Evolutionary conservation across 2,329 filamentous ascomycete genomes (phyloP).

Genomic region (Cryphonectria nitschkei): DNA sequence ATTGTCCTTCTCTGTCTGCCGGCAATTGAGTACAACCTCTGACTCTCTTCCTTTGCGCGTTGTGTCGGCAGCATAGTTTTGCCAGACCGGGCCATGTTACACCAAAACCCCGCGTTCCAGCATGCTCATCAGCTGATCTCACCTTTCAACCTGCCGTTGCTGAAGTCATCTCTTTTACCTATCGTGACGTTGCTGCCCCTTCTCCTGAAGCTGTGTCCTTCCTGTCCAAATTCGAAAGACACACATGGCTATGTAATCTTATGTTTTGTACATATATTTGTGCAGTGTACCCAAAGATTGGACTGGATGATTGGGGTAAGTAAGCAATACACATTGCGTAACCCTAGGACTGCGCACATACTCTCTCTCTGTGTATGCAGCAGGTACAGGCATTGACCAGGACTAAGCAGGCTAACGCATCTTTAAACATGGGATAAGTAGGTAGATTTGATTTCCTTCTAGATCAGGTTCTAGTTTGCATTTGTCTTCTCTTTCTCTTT

Average conservation of each 20-base stretch:
- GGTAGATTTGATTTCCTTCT: not conserved
- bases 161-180: too few relatives aligned
- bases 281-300: not conserved
- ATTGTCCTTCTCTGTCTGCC: not conserved
- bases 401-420: conserved; percentile 1
- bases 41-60: not conserved
- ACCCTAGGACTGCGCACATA: not conserved
- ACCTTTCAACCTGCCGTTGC: not conserved
- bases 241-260: not conserved
- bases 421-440: not conserved
- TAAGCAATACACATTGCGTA: not conserved
- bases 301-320: not conserved
- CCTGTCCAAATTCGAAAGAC: not conserved
- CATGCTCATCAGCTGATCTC: not conserved
- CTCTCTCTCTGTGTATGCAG: not conserved
- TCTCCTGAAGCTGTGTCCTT: not conserved
- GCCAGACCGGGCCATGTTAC: not conserved
- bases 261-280: not conserved
- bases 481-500: not conserved
- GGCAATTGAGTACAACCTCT: not conserved
- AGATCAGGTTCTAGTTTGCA: conserved; percentile 2
- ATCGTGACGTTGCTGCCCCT: not conserved
- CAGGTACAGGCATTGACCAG: not conserved
- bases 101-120: not conserved
- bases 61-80: not conserved